Base-by-base conservation (phyloP, 2,329 filamentous ascomycete genomes). In the Fusarium acutatum region DNA sequence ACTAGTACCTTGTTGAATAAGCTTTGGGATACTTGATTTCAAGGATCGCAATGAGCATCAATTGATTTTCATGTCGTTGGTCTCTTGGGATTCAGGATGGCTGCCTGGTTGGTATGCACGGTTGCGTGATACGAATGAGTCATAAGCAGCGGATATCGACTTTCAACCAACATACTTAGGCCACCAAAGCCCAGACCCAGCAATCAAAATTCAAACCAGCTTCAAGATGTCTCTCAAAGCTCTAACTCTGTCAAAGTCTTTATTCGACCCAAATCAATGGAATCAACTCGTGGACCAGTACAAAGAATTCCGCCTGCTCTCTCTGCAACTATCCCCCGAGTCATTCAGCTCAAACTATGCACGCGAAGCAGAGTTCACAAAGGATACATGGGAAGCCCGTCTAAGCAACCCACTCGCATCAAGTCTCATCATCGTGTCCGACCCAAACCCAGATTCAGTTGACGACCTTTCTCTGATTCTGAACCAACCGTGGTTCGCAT, bases 261-360 rank as follows among this genome's bases (percentile, higher is more conserved):
- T 71, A 15, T 17, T 50, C 1, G 35, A 71, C 32, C 20, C 35
- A 10, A 6, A 5, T 17, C 26, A 54, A 37, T 71, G 68, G 68
- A 49, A 47, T 3, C 28, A 50, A 6, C 62, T 75, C 30, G 28
- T 70, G 10, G 30, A 43, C 7, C 40, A 35, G 5, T 72, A 58
- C 32, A 72, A 54, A 22, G 20, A 50, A 3, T 75, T 75, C 17
- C 68, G 73, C 2, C 32, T 75, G 1, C 54, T 54, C 3, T 64
- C 73, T 5, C 35, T 75, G 0, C 18, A 72, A 10, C 28, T 54
- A 3, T 75, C 73, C 2, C 70, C 73, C 0, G 50, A 75, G 15
- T 40, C 64, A 2, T 75, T 75, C 24, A 26, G 64, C 8, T 75
- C 73, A 24, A 67, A 46, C 7, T 67, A 69, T 8, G 46, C 64